Base-by-base conservation (phyloP, 768 basidiomycete genomes). In the Gymnopilus dilepis region DNA sequence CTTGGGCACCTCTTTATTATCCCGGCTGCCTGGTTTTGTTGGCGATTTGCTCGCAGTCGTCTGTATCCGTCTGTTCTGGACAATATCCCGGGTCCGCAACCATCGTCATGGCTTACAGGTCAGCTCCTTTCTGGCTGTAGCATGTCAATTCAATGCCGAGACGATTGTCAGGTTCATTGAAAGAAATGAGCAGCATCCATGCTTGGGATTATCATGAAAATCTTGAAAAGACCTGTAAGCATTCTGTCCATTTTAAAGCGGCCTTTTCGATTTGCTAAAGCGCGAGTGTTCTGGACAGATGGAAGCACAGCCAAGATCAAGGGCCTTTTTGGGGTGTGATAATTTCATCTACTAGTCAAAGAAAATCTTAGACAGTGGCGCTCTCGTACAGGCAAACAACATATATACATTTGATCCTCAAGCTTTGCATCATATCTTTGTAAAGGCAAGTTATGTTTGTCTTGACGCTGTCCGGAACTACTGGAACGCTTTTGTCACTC, bases 321-420 rank as follows among this genome's bases (percentile, higher is more conserved):
- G 48, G 76, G 72, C 0, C 45, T 74, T 4, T 66, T 78, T 38
- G 75, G 77, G 6, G 79, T 79, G 41, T 21, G 72, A 17, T 62
- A 21, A 21, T 9, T n/a, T n/a, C 1, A 22, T 21, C 12, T 6
- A 0, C n/a, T 17, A 17, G 30, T 24, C 51, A 40, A 38, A 6
- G 2, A 28, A n/a, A 47, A 12, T 37, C 17, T 33, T 28, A 43
- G 11, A n/a, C 22, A n/a, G n/a, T n/a, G n/a, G n/a, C n/a, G 19
- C 12, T 7, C 15, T 41, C 8, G 22, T 37, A 53, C 64, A 75
- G 75, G 68, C 69, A 28, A 65, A 72, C 41, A 65, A 71, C 22
- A 68, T 84, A 8, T 79, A 78, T 59, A 71, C 81, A 1, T 81
- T 66, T 55, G 82, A 84, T 59, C 77, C 82, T 0, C 73, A 73